A percentile compares a stretch with the other conserved stretches of the same genome.
Conservation (phyloP, 352 stramenopile species). For the Phytophthora capsici region DNA sequence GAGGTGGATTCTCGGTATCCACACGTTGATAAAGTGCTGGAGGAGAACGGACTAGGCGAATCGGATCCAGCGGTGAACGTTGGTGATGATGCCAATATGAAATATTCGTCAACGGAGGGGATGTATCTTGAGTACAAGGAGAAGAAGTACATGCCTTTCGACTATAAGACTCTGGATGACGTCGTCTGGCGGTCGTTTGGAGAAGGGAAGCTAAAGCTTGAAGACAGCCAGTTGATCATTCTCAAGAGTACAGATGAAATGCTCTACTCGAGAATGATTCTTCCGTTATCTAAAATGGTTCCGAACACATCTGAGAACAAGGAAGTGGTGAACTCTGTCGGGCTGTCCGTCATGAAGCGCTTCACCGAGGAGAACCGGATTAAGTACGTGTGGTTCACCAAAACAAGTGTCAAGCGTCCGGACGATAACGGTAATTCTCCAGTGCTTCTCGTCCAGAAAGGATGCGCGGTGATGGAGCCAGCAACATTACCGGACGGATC, state of each 20-base stretch:
- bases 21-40: slow-evolving; percentile 20
- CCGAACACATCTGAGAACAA: slow-evolving; percentile 8
- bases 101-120: slow-evolving; percentile 28
- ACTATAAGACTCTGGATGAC: slow-evolving; percentile 31
- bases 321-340: slow-evolving; percentile 8
- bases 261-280: slow-evolving; percentile 19
- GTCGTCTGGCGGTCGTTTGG: slow-evolving; percentile 43
- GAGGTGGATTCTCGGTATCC: slow-evolving; percentile 27
- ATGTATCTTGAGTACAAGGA: slow-evolving; percentile 45
- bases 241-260: slow-evolving; percentile 21
- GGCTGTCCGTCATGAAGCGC: slow-evolving; percentile 32
- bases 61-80: slow-evolving; percentile 18
- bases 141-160: slow-evolving; percentile 46
- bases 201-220: slow-evolving; percentile 37
- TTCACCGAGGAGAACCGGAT: slow-evolving; percentile 18
- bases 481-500: slow-evolving; percentile 35
- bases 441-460: slow-evolving; percentile 36
- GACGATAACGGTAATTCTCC: neutral
- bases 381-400: slow-evolving; percentile 26
- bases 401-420: slow-evolving; percentile 11
- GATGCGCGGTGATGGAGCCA: slow-evolving; percentile 13
- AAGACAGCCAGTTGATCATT: slow-evolving; percentile 22
- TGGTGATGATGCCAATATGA: slow-evolving; percentile 28
- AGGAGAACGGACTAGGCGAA: slow-evolving; percentile 23
- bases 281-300: slow-evolving; percentile 17